Percentiles rank a stretch among this genome's conserved stretches.
phyloP scores from a whole-genome alignment of 176 grass and related monocot species.

The Hordeum marinum region DNA sequence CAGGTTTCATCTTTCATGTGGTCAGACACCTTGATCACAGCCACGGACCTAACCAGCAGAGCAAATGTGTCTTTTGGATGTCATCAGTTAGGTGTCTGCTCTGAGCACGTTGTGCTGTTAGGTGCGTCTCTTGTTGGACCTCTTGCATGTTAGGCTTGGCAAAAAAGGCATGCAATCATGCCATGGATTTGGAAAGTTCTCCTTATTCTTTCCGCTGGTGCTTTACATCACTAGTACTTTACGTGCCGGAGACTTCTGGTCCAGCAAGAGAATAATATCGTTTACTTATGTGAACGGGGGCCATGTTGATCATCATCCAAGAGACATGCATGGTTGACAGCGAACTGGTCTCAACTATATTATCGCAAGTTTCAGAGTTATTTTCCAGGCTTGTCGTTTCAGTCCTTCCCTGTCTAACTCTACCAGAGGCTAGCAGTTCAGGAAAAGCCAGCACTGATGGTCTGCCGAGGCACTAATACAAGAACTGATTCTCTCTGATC shows the following conservation, averaged over 20 bases:
- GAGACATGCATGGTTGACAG: too few species aligned
- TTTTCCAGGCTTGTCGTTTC: too few species aligned
- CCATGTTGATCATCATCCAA: too few species aligned
- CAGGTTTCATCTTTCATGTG: too few species aligned
- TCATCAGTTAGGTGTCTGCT: neutral
- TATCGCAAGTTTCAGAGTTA: too few species aligned
- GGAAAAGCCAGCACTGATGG: too few species aligned
- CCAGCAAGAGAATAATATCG: neutral
- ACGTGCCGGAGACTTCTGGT: constrained; percentile 12
- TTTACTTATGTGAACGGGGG: too few species aligned
- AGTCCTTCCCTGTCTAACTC: too few species aligned
- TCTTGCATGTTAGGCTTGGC: neutral
- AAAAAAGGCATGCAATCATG: neutral
- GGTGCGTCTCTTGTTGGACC: neutral
- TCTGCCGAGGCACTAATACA: neutral
- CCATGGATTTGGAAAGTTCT: too few species aligned
- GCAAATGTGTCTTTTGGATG: constrained; percentile 10
- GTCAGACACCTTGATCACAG: too few species aligned
- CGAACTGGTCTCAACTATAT: too few species aligned
- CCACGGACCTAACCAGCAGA: neutral
- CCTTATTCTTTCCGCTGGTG: neutral
- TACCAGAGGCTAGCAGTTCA: too few species aligned
- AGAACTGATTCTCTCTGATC: neutral
- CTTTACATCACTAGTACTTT: constrained; percentile 5
- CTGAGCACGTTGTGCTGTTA: neutral